Evolutionary conservation across 345 rosid genomes (phyloP).

Genomic region (Salix purpurea): DNA sequence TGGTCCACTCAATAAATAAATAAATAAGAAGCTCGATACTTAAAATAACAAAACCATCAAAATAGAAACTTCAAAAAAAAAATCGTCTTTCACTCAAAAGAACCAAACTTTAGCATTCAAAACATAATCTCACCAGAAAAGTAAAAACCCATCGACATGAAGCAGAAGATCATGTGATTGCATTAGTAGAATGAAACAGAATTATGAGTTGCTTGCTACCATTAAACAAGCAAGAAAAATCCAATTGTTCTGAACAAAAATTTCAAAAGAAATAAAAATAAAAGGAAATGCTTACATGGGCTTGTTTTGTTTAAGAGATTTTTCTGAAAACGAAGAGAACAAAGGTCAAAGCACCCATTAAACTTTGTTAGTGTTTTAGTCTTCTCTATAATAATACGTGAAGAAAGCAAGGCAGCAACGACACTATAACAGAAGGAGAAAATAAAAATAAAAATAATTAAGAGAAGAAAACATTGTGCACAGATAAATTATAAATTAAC

Average conservation of each 20-base stretch:
- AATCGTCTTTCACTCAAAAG: not conserved
- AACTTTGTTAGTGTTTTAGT: slow-evolving; percentile 24
- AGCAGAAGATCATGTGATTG: slow-evolving; percentile 42
- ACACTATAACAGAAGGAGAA: slow-evolving; percentile 10
- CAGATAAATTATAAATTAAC: not conserved
- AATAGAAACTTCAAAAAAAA: not conserved
- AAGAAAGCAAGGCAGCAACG: slow-evolving; percentile 25
- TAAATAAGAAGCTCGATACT: slow-evolving; percentile 17
- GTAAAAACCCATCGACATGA: slow-evolving; percentile 23
- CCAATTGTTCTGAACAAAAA: not conserved
- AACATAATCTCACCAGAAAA: slow-evolving; percentile 19
- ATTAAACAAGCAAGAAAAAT: not conserved
- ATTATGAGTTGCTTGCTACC: not conserved
- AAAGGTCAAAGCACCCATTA: slow-evolving; percentile 46
- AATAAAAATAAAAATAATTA: not conserved
- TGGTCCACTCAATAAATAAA: slow-evolving; percentile 27
- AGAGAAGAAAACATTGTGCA: not conserved
- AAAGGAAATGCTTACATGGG: slow-evolving; percentile 46
- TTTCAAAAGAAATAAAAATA: not conserved
- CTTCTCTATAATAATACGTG: slow-evolving; percentile 23
- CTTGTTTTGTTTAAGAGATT: slow-evolving; percentile 36
- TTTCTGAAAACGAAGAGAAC: slow-evolving; percentile 39
- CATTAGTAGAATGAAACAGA: slow-evolving; percentile 39
- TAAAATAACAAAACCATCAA: slow-evolving; percentile 6
- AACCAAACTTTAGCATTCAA: slow-evolving; percentile 28